Base-by-base conservation (phyloP, 441 rosid genomes). In the Francoa sonchifolia region DNA sequence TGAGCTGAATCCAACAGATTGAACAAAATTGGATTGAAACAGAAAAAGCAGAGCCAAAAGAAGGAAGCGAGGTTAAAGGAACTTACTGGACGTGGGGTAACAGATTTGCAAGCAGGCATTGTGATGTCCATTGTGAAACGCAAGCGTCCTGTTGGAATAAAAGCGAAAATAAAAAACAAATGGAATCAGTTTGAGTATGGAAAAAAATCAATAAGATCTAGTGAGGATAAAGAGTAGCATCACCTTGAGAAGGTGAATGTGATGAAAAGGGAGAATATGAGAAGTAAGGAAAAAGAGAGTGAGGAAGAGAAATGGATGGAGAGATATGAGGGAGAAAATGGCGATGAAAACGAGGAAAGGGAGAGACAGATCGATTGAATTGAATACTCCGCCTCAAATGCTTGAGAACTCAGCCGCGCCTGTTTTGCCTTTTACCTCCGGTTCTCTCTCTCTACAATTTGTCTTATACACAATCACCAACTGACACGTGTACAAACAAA, bases 41-140 rank as follows among this genome's bases (percentile, higher is more conserved):
- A 27, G 15, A 28, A 19, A 30, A 10, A 16, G 19, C 6, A 25
- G 36, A 9, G 15, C 35, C 35, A 17, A 8, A 26, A 9, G 36
- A 23, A 38, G 10, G 39, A n/a, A 26, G 47, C 23, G 44, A 13
- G 41, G 27, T 28, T 13, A 36, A 35, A 34, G 33, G 7, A 30
- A 46, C 73, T 76, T 59, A 76, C 89, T 17, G 94, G 73, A 58
- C 73, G 12, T 14, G 82, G 59, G 19, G 72, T 29, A 11, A 68
- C 2, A 48, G 87, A 71, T 65, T 69, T 82, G 77, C 69, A 68
- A 12, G 59, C 48, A 14, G 82, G 73, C 68, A 77, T 55, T 33
- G 74, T 65, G 17, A 78, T 66, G 69, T 77, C 95, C 84, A 84
- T 59, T 43, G 27, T 42, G 35, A 31, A 37, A 22, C 6, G 11